Percentiles rank a stretch among this genome's conserved stretches.
Evolutionary conservation across 805 yeast genomes (phyloP).

Genomic region (Barnettozyma populi): DNA sequence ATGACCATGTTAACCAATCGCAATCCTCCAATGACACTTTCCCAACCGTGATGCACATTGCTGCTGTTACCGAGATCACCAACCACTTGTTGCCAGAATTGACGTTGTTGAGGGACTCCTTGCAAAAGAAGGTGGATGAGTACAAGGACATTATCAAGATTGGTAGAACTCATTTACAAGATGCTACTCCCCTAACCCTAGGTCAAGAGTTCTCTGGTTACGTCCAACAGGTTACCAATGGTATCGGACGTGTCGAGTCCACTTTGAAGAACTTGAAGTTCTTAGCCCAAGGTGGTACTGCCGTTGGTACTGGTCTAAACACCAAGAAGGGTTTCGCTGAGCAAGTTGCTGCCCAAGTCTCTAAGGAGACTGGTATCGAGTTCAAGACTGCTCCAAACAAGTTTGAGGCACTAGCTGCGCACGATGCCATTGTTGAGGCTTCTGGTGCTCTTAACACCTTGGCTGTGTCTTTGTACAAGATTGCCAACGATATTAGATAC

Average conservation of each 20-base stretch:
- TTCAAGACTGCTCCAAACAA: conserved; percentile 97
- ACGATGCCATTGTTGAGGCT: conserved; percentile 96
- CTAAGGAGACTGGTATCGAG: conserved; percentile 80
- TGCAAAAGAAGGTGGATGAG: conserved; percentile 73
- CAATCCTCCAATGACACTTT: conserved; percentile 99
- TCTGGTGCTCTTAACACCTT: conserved; percentile 96
- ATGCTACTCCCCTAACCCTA: conserved; percentile 95
- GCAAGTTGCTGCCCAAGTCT: conserved; percentile 80
- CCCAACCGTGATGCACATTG: conserved; percentile 99
- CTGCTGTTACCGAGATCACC: conserved; percentile 88
- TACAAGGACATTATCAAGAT: conserved; percentile 89
- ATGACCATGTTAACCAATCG: conserved; percentile 97
- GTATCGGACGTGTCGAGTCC: conserved; percentile 79
- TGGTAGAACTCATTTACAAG: conserved; percentile 98
- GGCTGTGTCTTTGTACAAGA: conserved; percentile 89
- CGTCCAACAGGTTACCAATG: conserved; percentile 87
- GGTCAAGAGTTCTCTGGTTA: conserved; percentile 99
- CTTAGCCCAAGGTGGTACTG: conserved; percentile 99
- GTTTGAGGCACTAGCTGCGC: conserved; percentile 98
- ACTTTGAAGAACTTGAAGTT: conserved; percentile 69
- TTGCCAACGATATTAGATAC: conserved; percentile 97
- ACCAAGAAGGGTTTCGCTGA: conserved; percentile 86
- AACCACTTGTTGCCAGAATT: conserved; percentile 75
- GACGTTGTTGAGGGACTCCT: conserved; percentile 68
- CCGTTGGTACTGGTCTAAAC: conserved; percentile 98